phyloP scores from a whole-genome alignment of 306 rosid genomes.

The Geum urbanum region DNA sequence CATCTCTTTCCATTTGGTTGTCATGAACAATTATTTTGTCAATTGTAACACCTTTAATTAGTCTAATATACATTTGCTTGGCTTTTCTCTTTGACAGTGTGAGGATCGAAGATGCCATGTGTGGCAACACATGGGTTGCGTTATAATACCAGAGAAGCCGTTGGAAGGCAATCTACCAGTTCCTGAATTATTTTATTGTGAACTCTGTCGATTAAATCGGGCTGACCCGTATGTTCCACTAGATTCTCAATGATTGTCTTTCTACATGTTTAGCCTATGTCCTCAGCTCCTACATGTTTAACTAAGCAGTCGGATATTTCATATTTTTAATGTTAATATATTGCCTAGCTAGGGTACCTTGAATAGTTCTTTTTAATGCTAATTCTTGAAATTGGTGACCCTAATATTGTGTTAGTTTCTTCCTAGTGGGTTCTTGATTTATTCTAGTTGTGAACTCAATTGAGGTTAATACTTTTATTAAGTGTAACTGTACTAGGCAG shows the following conservation, averaged over 20 bases:
- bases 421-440: not conserved
- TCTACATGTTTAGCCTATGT: not conserved
- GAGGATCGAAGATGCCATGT: constrained; percentile 79
- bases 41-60: not conserved
- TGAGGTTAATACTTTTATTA: no score
- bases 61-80: not conserved
- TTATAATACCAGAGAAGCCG: constrained; percentile 83
- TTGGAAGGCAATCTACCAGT: constrained; percentile 58
- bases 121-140: constrained; percentile 94
- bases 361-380: not conserved
- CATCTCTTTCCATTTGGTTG: not conserved
- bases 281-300: not conserved
- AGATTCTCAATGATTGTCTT: not conserved
- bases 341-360: not conserved
- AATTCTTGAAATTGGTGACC: not conserved
- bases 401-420: not conserved
- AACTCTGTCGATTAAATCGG: constrained; percentile 83
- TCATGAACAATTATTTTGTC: not conserved
- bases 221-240: constrained; percentile 87
- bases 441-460: no score
- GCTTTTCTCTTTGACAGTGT: constrained; percentile 53
- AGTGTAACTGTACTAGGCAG: no score
- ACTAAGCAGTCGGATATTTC: not conserved
- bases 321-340: not conserved
- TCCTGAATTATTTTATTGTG: constrained; percentile 84